A percentile compares a stretch with the other conserved stretches of the same genome.
These are phyloP conservation scores for Whalleya microplaca DNA, from an alignment of 2,329 filamentous ascomycete species.

Conservation along the genomic window DNA sequence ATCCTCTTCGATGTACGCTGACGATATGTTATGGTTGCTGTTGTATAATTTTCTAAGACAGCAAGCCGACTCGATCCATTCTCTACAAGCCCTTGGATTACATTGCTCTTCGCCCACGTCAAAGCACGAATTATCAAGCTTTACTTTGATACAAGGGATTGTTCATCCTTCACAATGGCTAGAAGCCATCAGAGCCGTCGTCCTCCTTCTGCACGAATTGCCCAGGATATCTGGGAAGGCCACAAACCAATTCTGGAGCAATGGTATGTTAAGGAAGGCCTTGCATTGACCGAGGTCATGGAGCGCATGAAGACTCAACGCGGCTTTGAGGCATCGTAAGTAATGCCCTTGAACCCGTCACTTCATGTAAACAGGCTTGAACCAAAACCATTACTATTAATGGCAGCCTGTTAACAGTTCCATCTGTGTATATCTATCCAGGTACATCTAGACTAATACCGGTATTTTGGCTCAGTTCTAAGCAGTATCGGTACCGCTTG, in stretches of 20 bases:
- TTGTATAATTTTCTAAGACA: not conserved
- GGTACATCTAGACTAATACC: not conserved
- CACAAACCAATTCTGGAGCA: not conserved
- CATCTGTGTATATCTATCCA: not conserved
- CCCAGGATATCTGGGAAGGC: conserved; percentile 2
- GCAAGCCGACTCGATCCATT: not conserved
- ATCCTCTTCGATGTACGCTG: not conserved
- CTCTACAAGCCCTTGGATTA: not conserved
- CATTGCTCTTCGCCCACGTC: not conserved
- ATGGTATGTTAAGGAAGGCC: conserved; percentile 9
- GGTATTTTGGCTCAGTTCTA: not conserved
- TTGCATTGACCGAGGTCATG: conserved; percentile 13
- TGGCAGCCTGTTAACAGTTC: not conserved
- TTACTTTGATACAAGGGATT: not conserved
- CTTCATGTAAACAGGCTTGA: too few species aligned
- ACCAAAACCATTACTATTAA: too few species aligned
- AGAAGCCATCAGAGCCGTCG: not conserved
- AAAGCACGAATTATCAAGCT: not conserved
- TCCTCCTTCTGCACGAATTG: not conserved
- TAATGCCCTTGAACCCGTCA: not conserved
- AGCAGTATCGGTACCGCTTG: conserved; percentile 22
- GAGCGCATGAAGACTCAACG: conserved; percentile 6
- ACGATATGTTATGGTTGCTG: too few species aligned
- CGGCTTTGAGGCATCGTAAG: conserved; percentile 18
- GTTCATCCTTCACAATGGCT: not conserved